Percentiles rank a stretch among this genome's conserved stretches.
Conservation (phyloP, 202 grass and related monocot species). For the Setaria italica region DNA sequence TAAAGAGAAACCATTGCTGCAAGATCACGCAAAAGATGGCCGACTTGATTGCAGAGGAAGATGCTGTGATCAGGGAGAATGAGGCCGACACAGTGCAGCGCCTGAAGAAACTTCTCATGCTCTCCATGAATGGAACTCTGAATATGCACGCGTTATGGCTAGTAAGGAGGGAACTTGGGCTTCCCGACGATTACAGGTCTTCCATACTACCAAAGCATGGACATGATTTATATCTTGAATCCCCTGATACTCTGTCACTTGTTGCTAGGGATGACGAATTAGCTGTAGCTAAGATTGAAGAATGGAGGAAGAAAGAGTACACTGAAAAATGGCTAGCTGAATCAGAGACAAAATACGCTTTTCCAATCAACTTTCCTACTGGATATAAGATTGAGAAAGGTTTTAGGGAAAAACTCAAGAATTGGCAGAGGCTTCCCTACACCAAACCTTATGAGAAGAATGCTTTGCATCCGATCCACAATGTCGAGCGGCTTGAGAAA, state of each 20-base stretch:
- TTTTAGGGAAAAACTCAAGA: conserved; percentile 62
- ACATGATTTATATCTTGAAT: conserved; percentile 48
- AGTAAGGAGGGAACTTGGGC: conserved; percentile 58
- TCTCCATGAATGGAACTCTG: conserved; percentile 43
- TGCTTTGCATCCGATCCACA: conserved; percentile 41
- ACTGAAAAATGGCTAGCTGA: conserved; percentile 72
- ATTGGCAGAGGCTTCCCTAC: conserved; percentile 73
- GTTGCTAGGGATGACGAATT: conserved; percentile 51
- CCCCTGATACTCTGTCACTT: conserved; percentile 57
- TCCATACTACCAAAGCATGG: conserved; percentile 56
- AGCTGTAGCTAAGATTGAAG: conserved; percentile 58
- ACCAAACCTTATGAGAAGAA: conserved; percentile 68
- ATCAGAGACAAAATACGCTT: conserved; percentile 71
- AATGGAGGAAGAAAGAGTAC: conserved; percentile 72
- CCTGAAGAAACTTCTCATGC: conserved; percentile 72
- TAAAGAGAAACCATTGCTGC: conserved; percentile 59
- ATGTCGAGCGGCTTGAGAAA: conserved; percentile 55
- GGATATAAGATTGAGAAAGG: conserved; percentile 72
- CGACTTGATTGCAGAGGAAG: conserved; percentile 64
- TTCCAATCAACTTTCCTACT: conserved; percentile 60
- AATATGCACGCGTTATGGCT: conserved; percentile 64
- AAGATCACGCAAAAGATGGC: conserved; percentile 53
- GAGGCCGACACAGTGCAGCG: conserved; percentile 39
- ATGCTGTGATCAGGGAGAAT: conserved; percentile 44
- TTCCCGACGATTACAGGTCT: conserved; percentile 63